Evolutionary conservation across 164 flowering plant species (phyloP).

Genomic region (Buxus sempervirens): DNA sequence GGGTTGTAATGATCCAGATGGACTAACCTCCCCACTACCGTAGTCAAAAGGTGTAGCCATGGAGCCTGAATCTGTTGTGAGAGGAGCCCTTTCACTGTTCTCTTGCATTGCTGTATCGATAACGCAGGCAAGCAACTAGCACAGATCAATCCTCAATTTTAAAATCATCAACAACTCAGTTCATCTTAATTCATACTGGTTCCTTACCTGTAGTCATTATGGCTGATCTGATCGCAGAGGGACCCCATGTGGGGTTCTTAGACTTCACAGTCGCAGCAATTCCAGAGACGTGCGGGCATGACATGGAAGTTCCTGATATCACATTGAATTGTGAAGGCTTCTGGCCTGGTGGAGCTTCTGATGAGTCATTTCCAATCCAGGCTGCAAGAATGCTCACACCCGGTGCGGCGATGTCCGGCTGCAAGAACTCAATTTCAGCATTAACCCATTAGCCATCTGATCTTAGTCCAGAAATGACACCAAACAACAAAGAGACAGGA

Average conservation of each 20-base stretch:
- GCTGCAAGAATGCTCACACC: conserved; percentile 84
- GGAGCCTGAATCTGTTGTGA: conserved; percentile 45
- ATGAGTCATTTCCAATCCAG: conserved; percentile 55
- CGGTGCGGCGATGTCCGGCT: conserved; percentile 92
- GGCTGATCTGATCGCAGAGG: conserved; percentile 75
- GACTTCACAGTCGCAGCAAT: conserved; percentile 61
- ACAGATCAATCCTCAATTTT: no score
- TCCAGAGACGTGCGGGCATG: conserved; percentile 86
- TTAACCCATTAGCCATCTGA: neutral
- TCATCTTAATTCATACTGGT: no score
- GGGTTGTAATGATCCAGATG: conserved; percentile 51
- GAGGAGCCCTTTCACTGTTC: conserved; percentile 42
- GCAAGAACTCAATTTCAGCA: conserved; percentile 20
- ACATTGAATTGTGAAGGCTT: conserved; percentile 49
- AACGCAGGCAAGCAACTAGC: no score
- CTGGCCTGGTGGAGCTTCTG: conserved; percentile 33
- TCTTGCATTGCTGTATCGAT: conserved; percentile 59
- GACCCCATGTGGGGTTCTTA: conserved; percentile 52
- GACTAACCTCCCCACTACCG: conserved; percentile 69
- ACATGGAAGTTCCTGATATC: conserved; percentile 84
- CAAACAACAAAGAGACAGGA: neutral
- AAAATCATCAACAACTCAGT: no score
- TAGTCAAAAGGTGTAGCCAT: conserved; percentile 61
- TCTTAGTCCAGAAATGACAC: neutral
- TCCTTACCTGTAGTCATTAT: conserved; percentile 89